A percentile compares a stretch with the other conserved stretches of the same genome.
phyloP scores from a whole-genome alignment of 1,139 yeast genomes.

The Diutina sp. region DNA sequence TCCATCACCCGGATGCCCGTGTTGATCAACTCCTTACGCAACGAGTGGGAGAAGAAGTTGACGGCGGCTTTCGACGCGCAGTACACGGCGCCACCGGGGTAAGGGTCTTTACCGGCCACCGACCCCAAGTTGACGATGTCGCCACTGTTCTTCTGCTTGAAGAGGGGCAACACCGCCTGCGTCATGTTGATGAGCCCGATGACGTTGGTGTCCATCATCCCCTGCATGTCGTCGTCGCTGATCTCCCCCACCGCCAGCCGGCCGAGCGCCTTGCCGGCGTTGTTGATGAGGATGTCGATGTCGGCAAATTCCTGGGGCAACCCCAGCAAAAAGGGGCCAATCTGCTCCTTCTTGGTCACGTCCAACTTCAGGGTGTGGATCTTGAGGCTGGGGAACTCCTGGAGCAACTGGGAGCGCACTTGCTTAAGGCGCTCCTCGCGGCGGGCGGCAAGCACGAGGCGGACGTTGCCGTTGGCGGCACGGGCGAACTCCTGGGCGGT shows the following conservation, averaged over 20 bases:
- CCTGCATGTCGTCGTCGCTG: slow-evolving; percentile 6
- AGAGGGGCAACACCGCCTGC: slow-evolving; percentile 8
- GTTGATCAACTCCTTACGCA: slow-evolving; percentile 9
- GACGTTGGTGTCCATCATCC: slow-evolving; percentile 9
- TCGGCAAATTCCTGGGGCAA: slow-evolving; percentile 8
- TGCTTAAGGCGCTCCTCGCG: slow-evolving; percentile 6
- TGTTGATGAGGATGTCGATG: slow-evolving; percentile 8
- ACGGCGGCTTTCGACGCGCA: slow-evolving; percentile 9
- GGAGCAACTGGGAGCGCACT: slow-evolving; percentile 6
- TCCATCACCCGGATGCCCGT: slow-evolving; percentile 8
- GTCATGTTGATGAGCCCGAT: slow-evolving; percentile 8
- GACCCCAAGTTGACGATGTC: slow-evolving; percentile 9
- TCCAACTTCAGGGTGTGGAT: slow-evolving; percentile 8
- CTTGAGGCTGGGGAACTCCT: slow-evolving; percentile 4
- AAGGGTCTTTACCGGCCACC: slow-evolving; percentile 8
- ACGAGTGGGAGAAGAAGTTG: slow-evolving; percentile 7
- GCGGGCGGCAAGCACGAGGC: slow-evolving; percentile 8
- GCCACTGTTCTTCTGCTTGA: slow-evolving; percentile 7
- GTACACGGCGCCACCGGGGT: slow-evolving; percentile 9
- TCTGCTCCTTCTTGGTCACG: slow-evolving; percentile 6
- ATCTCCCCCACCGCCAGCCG: slow-evolving; percentile 7
- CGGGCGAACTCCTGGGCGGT: slow-evolving; percentile 8
- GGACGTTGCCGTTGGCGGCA: slow-evolving; percentile 8
- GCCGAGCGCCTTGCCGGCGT: slow-evolving; percentile 9
- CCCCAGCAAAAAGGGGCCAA: slow-evolving; percentile 6